Conservation (phyloP, 306 rosid species). For the Parietaria judaica region DNA sequence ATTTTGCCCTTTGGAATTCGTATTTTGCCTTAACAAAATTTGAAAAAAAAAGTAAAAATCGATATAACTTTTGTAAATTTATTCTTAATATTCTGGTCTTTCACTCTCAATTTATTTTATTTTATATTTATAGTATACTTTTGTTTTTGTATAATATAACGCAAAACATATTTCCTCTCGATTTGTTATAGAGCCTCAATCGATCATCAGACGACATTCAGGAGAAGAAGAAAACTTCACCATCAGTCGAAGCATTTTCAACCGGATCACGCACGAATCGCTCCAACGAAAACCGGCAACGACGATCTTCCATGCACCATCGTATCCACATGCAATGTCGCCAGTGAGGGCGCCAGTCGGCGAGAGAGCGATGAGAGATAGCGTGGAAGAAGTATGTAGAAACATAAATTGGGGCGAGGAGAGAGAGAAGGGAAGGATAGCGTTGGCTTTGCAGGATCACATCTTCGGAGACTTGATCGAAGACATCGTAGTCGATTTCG, state of each 20-base stretch:
- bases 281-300: conserved; percentile 6
- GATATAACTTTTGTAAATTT: too few relatives aligned
- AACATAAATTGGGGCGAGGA: conserved; percentile 74
- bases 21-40: too few relatives aligned
- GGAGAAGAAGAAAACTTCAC: conserved; percentile 43
- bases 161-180: too few relatives aligned
- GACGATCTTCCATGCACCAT: background rate
- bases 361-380: conserved; percentile 43
- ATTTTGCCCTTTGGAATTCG: too few relatives aligned
- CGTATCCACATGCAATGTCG: background rate
- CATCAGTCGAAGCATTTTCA: conserved; percentile 26
- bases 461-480: conserved; percentile 69
- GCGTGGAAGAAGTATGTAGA: conserved; percentile 54
- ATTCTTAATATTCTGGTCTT: too few relatives aligned
- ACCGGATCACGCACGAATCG: conserved; percentile 25
- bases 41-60: too few relatives aligned
- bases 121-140: too few relatives aligned
- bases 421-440: conserved; percentile 68
- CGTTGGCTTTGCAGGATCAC: conserved; percentile 65
- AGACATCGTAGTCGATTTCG: conserved; percentile 52
- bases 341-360: conserved; percentile 23
- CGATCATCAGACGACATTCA: conserved; percentile 28
- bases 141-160: too few relatives aligned
- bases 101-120: too few relatives aligned
- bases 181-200: background rate